Evolutionary conservation across 306 rosid genomes (phyloP).

Genomic region (Rosa chinensis): DNA sequence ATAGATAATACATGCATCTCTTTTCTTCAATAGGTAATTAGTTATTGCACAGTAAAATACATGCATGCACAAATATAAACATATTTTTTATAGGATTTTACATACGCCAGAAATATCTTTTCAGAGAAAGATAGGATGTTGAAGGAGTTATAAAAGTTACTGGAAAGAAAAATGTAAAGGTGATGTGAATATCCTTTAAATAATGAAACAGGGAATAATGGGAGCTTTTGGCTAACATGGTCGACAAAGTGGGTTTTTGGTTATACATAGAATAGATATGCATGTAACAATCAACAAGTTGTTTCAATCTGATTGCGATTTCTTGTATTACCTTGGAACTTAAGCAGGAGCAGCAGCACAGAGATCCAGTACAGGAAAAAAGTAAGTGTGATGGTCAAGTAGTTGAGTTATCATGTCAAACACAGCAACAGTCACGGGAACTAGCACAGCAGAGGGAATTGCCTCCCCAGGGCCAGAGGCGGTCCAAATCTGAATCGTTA

Average conservation of each 20-base stretch:
- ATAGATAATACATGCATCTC: not conserved
- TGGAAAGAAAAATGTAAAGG: not conserved
- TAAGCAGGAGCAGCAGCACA: slow-evolving; percentile 2
- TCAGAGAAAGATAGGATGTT: too few species aligned
- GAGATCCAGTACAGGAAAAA: not conserved
- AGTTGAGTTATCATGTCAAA: slow-evolving; percentile 1
- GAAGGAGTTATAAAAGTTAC: too few species aligned
- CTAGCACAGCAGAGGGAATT: not conserved
- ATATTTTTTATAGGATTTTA: not conserved
- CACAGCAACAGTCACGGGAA: not conserved
- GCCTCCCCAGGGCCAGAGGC: not conserved
- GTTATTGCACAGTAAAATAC: not conserved
- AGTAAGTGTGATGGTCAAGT: not conserved
- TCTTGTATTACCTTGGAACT: slow-evolving; percentile 9
- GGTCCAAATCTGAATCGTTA: not conserved
- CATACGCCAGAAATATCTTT: not conserved
- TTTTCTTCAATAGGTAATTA: too few species aligned
- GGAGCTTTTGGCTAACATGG: not conserved
- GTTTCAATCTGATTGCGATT: not conserved
- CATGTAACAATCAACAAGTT: not conserved
- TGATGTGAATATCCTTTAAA: not conserved
- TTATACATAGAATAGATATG: not conserved
- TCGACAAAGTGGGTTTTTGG: too few species aligned
- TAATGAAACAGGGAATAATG: too few species aligned
- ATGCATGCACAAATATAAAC: not conserved